Percentiles rank a stretch among this genome's conserved stretches.
phyloP scores from a whole-genome alignment of 129 eudicot genomes.

The Flaveria robusta region DNA sequence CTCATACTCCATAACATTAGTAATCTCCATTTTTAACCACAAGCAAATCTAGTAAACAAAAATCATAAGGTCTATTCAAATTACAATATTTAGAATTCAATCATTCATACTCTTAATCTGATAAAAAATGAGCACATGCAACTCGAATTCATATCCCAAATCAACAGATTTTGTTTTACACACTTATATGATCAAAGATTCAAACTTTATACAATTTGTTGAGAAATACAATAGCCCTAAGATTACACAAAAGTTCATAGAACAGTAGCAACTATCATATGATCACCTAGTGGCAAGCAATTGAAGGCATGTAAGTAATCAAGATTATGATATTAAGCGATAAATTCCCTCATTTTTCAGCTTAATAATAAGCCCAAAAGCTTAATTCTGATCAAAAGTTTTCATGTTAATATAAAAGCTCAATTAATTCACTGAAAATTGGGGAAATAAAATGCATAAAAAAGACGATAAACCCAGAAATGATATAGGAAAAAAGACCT shows the following conservation, averaged over 20 bases:
- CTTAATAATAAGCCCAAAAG: not conserved
- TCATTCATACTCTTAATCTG: no score
- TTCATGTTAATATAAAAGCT: slow-evolving; percentile 8
- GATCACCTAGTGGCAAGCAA: slow-evolving; percentile 14
- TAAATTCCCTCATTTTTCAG: no score
- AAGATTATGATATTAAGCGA: slow-evolving; percentile 19
- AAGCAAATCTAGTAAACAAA: slow-evolving; percentile 17
- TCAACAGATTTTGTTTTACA: not conserved
- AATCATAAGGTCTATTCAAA: not conserved
- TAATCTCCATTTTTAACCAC: slow-evolving; percentile 50
- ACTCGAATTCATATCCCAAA: not conserved
- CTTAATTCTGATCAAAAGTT: not conserved
- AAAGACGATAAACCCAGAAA: not conserved
- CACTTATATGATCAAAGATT: slow-evolving; percentile 5
- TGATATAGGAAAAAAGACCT: slow-evolving; percentile 14
- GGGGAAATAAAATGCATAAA: not conserved
- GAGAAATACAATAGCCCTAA: not conserved
- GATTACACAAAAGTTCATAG: not conserved
- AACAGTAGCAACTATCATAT: slow-evolving; percentile 17
- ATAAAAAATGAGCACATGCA: no score
- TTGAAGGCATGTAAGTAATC: not conserved
- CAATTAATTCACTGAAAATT: not conserved
- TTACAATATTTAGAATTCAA: not conserved
- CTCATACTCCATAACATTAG: slow-evolving; percentile 82
- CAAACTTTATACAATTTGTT: no score